Evolutionary conservation across 306 rosid species (phyloP), one percentile per base, ranked within the genome.

Genomic region (Myrica gale): DNA sequence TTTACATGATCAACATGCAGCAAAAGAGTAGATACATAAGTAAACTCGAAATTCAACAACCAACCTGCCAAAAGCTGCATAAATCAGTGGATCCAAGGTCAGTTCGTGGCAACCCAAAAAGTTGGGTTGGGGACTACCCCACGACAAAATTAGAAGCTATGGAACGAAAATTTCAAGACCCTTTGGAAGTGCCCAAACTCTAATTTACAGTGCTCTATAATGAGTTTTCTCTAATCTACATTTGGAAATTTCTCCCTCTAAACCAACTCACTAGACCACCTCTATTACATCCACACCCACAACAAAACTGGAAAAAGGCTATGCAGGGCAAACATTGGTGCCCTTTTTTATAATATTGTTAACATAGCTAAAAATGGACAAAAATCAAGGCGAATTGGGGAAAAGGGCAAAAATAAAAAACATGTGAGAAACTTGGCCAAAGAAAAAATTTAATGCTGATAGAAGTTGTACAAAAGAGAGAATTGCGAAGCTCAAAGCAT

Each of bases 381-480:
- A 51, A 51, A 48, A 76, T 67, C 47, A 65, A 78, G 12, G 61
- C 46, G 61, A 58, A 76, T 65, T 58, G 19, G 54, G 41, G 67
- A 72, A 65, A 20, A 5, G 4, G 15, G 11, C 17, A 39, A 47
- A 21, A 9, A 72, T 46, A 58, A 69, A 80, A 78, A 74, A 75
- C 67, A 61, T 80, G 68, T 75, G 78, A 76, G 53, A 61, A 73
- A 76, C 83, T 72, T 83, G 72, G 81, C 71, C 79, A 21, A 32
- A 81, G 81, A 76, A 82, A 74, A 81, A 80, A 82, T 79, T 71
- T 82, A 82, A 87, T 76, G 81, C 83, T 81, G 81, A 86, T 58
- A 79, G 86, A 80, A 77, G 88, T 89, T 78, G 71, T 76, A 88
- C 86, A 86, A 74, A 82, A 86, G 81, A 78, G 83, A 79, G 85